phyloP scores from a whole-genome alignment of 176 grass and related monocot genomes.

The Musa beccarii region DNA sequence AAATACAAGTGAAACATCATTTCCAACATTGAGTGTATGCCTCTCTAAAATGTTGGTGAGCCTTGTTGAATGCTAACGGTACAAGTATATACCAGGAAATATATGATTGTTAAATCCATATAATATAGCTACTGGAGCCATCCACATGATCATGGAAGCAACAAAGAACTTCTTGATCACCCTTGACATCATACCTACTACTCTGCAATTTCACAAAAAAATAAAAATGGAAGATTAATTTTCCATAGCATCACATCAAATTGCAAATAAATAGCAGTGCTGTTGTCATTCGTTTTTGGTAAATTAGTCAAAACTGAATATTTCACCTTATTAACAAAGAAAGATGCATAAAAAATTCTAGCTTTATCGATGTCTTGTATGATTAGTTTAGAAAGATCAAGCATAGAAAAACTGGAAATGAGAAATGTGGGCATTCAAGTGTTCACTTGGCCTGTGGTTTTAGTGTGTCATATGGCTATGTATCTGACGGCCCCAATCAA shows the following conservation, averaged over 20 bases:
- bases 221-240: neutral
- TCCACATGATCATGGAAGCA: constrained; percentile 86
- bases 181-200: constrained; percentile 39
- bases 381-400: no score
- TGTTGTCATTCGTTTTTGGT: neutral
- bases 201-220: neutral
- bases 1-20: neutral
- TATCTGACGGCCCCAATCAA: no score
- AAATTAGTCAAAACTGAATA: neutral
- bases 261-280: neutral
- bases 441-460: no score
- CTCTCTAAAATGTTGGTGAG: no score
- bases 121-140: constrained; percentile 53
- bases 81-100: constrained; percentile 54
- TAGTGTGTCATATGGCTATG: no score
- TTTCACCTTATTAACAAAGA: no score
- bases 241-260: neutral
- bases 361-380: no score
- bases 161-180: constrained; percentile 69
- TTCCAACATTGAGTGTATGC: neutral
- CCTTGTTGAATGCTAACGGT: neutral
- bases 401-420: no score
- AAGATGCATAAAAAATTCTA: no score
- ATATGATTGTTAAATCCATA: constrained; percentile 69
- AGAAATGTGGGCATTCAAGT: no score